Evolutionary conservation across 169 alveolate genomes (phyloP).

Genomic region (Eimeria maxima): DNA sequence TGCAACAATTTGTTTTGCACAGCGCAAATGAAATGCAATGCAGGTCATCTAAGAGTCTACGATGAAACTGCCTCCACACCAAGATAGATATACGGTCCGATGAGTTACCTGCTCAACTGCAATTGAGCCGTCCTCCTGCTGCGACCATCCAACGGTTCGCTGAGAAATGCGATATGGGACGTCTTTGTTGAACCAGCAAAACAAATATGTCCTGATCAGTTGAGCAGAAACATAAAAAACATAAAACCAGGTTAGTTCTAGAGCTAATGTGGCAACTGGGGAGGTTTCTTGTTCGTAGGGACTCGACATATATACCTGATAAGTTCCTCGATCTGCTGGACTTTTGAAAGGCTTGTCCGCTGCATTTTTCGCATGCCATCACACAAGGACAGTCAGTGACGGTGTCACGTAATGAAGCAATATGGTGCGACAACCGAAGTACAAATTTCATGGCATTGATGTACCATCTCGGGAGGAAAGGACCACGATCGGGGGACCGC

Average conservation of each 20-base stretch:
- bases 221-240: background rate
- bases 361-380: background rate
- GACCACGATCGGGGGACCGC: constrained; percentile 90
- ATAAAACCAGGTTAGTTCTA: background rate
- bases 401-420: background rate
- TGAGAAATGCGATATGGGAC: constrained; percentile 84
- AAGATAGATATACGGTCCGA: too few species aligned
- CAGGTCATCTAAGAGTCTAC: background rate
- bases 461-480: constrained; percentile 90
- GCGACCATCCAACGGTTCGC: constrained; percentile 85
- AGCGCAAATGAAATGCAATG: background rate
- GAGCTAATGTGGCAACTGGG: background rate
- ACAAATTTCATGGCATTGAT: background rate
- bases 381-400: background rate
- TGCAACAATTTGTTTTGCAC: background rate
- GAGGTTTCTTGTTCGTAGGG: background rate
- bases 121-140: constrained; percentile 77
- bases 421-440: background rate
- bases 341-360: constrained; percentile 84
- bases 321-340: constrained; percentile 82
- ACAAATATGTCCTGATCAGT: constrained; percentile 79
- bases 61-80: background rate
- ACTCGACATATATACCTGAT: constrained; percentile 55
- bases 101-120: constrained; percentile 79
- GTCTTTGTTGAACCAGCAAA: constrained; percentile 85